Conservation (phyloP, 163 green algal genomes). For the Scenedesmus sp. region DNA sequence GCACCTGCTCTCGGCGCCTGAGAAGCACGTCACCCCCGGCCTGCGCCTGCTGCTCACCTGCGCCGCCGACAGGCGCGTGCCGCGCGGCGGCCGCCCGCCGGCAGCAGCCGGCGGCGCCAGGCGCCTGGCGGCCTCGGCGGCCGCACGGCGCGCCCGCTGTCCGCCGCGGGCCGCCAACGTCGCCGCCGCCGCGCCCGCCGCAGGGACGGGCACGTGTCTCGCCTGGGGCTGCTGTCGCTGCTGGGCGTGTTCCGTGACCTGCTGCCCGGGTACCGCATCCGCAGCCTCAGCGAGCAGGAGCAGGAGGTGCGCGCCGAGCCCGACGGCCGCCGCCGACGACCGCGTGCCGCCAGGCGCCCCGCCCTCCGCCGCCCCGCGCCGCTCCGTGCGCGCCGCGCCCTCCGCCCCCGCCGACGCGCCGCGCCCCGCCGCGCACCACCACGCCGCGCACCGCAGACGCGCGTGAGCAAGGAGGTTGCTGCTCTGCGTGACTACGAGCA, state of each 20-base stretch:
- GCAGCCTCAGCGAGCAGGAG: slow-evolving; percentile 81
- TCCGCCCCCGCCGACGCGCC: too few relatives aligned
- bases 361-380: too few relatives aligned
- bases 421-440: neutral
- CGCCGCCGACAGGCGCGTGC: slow-evolving; percentile 52
- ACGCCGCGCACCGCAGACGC: slow-evolving; percentile 15
- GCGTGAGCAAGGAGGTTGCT: slow-evolving; percentile 81
- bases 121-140: too few relatives aligned
- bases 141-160: too few relatives aligned
- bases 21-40: slow-evolving; percentile 57
- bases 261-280: slow-evolving; percentile 92
- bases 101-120: too few relatives aligned
- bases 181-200: too few relatives aligned
- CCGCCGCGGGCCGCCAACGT: too few relatives aligned
- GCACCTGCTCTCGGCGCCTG: slow-evolving; percentile 69
- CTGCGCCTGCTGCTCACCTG: slow-evolving; percentile 64
- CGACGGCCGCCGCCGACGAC: too few relatives aligned
- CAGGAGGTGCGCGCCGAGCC: slow-evolving; percentile 59
- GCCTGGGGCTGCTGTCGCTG: slow-evolving; percentile 87
- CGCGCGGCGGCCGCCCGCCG: too few relatives aligned
- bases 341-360: too few relatives aligned
- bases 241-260: slow-evolving; percentile 93
- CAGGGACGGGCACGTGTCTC: slow-evolving; percentile 66
- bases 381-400: too few relatives aligned
- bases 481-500: slow-evolving; percentile 82